Conservation (phyloP, 805 yeast species). For the Pichia rugopelliculosa region DNA sequence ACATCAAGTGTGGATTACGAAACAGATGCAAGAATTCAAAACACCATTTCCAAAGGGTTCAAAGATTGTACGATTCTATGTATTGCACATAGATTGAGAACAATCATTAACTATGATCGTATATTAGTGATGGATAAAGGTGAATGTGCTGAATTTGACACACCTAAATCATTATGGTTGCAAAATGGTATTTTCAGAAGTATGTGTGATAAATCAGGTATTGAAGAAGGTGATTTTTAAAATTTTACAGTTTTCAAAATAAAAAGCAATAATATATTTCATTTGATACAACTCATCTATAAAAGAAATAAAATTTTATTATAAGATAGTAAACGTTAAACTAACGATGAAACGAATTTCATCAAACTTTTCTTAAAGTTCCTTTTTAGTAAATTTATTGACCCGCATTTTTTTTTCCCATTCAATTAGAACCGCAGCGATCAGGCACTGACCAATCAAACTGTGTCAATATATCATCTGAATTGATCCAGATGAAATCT, state of each 20-base stretch:
- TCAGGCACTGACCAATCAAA: background rate
- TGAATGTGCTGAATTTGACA: slow-evolving; percentile 44
- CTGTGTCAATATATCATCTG: no score
- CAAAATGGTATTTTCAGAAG: slow-evolving; percentile 39
- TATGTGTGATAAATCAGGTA: slow-evolving; percentile 44
- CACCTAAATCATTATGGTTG: slow-evolving; percentile 42
- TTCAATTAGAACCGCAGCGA: background rate
- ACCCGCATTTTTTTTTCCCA: background rate
- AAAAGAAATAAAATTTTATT: background rate
- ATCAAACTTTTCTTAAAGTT: no score
- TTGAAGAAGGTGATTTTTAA: slow-evolving; percentile 33
- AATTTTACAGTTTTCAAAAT: no score
- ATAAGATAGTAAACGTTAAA: background rate
- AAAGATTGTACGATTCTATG: slow-evolving; percentile 67
- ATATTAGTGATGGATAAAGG: slow-evolving; percentile 57
- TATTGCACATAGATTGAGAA: slow-evolving; percentile 77
- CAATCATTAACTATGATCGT: slow-evolving; percentile 51
- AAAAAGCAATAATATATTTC: background rate
- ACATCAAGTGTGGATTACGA: slow-evolving; percentile 78
- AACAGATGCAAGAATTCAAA: slow-evolving; percentile 73
- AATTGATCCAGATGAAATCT: no score
- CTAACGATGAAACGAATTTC: background rate
- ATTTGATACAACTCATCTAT: background rate
- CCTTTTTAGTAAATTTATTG: no score
- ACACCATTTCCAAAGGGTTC: slow-evolving; percentile 67